phyloP scores from a whole-genome alignment of 495 filamentous ascomycete species.

The Evansstolkia leycettana region DNA sequence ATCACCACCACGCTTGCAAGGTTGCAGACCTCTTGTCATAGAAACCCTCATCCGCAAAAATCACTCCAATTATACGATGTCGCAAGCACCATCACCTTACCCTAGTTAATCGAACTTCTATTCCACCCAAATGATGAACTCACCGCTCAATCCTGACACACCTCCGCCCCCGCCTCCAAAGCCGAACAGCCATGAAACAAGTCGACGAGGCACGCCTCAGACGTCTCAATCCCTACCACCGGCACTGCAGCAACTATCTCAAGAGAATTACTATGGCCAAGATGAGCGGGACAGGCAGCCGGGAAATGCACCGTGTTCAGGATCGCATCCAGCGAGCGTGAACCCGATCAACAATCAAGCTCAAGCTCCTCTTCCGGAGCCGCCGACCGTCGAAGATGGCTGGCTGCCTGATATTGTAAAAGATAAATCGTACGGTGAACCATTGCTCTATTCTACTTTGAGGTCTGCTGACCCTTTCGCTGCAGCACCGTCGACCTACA shows the following conservation, averaged over 20 bases:
- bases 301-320: neutral
- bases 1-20: no score
- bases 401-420: constrained; percentile 62
- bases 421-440: constrained; percentile 54
- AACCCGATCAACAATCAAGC: constrained; percentile 10
- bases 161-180: constrained; percentile 65
- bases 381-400: constrained; percentile 29
- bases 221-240: constrained; percentile 18
- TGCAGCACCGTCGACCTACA: constrained; percentile 48
- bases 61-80: constrained; percentile 15
- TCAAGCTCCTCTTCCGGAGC: constrained; percentile 16
- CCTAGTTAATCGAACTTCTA: constrained; percentile 12
- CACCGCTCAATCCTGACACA: constrained; percentile 32
- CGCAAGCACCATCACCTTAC: constrained; percentile 15
- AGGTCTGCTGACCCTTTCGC: neutral
- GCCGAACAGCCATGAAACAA: constrained; percentile 54
- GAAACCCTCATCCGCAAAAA: no score
- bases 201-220: constrained; percentile 51
- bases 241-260: constrained; percentile 18
- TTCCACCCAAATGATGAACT: constrained; percentile 16
- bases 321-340: neutral
- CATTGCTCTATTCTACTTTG: neutral
- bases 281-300: constrained; percentile 8
- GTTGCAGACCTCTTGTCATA: no score
- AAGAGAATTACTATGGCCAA: constrained; percentile 13